Conservation (phyloP, 1,139 yeast species). For the Trichomonascaceae sp. region DNA sequence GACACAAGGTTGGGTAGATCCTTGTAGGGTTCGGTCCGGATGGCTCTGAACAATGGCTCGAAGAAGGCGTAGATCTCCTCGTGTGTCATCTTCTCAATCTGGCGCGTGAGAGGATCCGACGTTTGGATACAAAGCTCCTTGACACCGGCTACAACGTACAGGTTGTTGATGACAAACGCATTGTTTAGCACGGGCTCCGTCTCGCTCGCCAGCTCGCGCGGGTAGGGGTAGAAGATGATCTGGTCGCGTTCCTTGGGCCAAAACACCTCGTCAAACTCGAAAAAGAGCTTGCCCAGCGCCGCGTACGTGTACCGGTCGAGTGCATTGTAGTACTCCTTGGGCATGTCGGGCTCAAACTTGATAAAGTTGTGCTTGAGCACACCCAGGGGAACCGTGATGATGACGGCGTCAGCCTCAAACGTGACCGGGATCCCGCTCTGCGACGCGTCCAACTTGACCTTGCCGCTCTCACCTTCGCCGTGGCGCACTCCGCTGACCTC, state of each 20-base stretch:
- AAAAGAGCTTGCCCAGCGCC: conserved; percentile 59
- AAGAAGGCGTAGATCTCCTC: conserved; percentile 15
- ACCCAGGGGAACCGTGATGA: conserved; percentile 71
- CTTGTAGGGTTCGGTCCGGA: conserved; percentile 14
- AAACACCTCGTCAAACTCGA: conserved; percentile 56
- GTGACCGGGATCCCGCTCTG: conserved; percentile 7
- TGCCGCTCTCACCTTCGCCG: conserved; percentile 13
- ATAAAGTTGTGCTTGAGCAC: conserved; percentile 32
- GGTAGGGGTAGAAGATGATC: conserved; percentile 14
- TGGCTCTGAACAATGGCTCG: conserved; percentile 13
- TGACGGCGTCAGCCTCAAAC: conserved; percentile 26
- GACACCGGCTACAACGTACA: conserved; percentile 15
- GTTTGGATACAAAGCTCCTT: conserved; percentile 17
- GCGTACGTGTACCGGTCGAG: conserved; percentile 48
- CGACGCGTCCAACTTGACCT: conserved; percentile 6
- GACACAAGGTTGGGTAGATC: conserved; percentile 13
- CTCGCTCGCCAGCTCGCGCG: conserved; percentile 9
- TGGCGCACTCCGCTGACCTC: conserved; percentile 35
- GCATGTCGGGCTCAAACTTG: conserved; percentile 44
- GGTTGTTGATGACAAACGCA: conserved; percentile 15
- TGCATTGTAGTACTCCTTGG: conserved; percentile 32
- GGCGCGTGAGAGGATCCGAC: conserved; percentile 13
- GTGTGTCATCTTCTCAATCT: conserved; percentile 11
- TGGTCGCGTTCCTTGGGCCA: conserved; percentile 44
- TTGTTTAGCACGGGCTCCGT: conserved; percentile 13